phyloP scores from a whole-genome alignment of 2,329 filamentous ascomycete genomes.

The Paracamarosporium sp. region DNA sequence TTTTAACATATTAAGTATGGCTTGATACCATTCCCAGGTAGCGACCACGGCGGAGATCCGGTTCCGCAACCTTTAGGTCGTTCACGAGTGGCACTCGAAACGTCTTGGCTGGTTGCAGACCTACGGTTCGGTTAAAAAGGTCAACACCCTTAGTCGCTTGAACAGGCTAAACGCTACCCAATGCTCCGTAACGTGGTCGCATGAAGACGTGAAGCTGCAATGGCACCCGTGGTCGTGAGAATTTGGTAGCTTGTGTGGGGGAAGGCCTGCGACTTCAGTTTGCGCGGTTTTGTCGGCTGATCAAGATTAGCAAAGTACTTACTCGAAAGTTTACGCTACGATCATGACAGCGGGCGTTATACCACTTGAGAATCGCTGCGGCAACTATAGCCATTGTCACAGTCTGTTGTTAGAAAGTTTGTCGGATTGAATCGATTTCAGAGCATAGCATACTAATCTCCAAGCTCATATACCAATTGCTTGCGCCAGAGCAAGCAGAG shows the following conservation, averaged over 20 bases:
- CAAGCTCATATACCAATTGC: background rate
- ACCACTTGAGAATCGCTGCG: background rate
- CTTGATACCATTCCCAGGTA: background rate
- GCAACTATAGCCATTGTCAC: background rate
- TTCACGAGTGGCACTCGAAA: background rate
- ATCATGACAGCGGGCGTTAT: background rate
- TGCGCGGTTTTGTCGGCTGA: background rate
- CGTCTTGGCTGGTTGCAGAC: background rate
- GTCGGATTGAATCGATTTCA: background rate
- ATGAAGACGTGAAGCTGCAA: background rate
- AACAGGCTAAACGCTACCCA: background rate
- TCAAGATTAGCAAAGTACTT: background rate
- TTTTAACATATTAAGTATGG: background rate
- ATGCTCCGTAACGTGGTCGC: background rate
- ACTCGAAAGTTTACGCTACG: background rate
- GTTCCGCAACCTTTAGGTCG: background rate
- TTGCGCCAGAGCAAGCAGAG: background rate
- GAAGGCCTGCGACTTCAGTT: background rate
- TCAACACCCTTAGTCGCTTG: background rate
- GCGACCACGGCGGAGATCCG: background rate
- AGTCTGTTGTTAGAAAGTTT: background rate
- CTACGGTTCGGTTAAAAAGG: slow-evolving; percentile 1
- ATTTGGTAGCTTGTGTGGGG: background rate
- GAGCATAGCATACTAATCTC: background rate
- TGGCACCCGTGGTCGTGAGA: background rate